Base-by-base conservation (phyloP, 306 rosid species). In the Ziziphus jujuba region DNA sequence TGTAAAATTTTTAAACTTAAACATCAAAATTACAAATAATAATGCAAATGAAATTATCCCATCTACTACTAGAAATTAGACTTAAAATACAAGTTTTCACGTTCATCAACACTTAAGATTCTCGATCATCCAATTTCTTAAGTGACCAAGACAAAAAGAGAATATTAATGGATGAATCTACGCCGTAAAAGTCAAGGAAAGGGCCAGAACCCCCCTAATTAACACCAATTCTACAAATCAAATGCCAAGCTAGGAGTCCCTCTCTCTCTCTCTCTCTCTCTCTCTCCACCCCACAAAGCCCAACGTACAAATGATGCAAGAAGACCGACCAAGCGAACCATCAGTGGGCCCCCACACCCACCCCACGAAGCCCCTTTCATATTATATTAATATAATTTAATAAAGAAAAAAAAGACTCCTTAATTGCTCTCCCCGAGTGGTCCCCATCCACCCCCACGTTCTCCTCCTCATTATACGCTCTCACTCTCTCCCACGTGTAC, bases 381-480 rank as follows among this genome's bases (percentile, higher is more conserved):
- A 19, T n/a, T n/a, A n/a, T n/a, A n/a, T n/a, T n/a, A n/a, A n/a
- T n/a, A n/a, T n/a, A n/a, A n/a, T 25, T 49, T 3, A 5, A 24
- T 19, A 36, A 13, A 40, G n/a, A 12, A 31, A 21, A 16, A 57
- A 8, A 24, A 49, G 35, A 11, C 66, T 33, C 38, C 65, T 71
- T 40, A 40, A 8, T 59, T 65, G 33, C 70, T 51, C 48, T 73
- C 44, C 76, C 38, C 1, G n/a, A 25, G 69, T 47, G 87, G 97
- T 76, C 84, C 91, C 89, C 68, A 7, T 79, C 67, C 33, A 61
- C 77, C 68, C 68, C 90, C 85, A 87, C 84, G 86, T 77, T 82
- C 84, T 66, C 72, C 56, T 63, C 69, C 79, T 67, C 81, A 76
- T 80, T 84, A 76, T 71, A 61, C 83, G 74, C 81, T 22, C 17